Percentiles rank a stretch among this genome's conserved stretches.
These are phyloP conservation scores for Thyridium curvatum DNA, from an alignment of 2,329 filamentous ascomycete species.

Conservation along the genomic window DNA sequence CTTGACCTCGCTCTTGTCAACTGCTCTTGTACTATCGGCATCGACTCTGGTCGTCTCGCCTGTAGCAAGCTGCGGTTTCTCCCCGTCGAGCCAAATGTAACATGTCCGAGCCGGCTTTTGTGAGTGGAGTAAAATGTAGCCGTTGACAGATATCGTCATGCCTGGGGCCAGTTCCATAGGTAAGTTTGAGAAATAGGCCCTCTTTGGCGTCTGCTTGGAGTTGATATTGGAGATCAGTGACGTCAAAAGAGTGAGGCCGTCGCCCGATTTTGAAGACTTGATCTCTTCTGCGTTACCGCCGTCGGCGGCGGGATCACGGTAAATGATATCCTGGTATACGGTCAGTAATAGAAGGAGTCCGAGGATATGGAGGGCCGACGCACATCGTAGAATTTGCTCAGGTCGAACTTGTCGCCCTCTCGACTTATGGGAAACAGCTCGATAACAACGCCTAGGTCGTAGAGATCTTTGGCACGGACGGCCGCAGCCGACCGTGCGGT, in stretches of 20 bases:
- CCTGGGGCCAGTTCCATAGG: slow-evolving; percentile 81
- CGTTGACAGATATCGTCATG: slow-evolving; percentile 83
- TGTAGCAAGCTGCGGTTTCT: slow-evolving; percentile 72
- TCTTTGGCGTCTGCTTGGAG: slow-evolving; percentile 79
- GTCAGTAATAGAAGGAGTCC: slow-evolving; percentile 9
- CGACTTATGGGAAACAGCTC: slow-evolving; percentile 87
- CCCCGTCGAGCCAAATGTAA: slow-evolving; percentile 84
- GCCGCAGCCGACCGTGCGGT: slow-evolving; percentile 68
- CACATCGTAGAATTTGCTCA: slow-evolving; percentile 87
- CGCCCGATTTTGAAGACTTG: slow-evolving; percentile 52
- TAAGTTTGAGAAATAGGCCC: slow-evolving; percentile 81
- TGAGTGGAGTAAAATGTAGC: slow-evolving; percentile 81
- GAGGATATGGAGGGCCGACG: slow-evolving; percentile 12
- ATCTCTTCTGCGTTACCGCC: slow-evolving; percentile 53
- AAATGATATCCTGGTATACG: slow-evolving; percentile 71
- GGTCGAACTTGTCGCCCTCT: slow-evolving; percentile 65
- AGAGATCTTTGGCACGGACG: slow-evolving; percentile 87
- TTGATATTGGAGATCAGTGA: slow-evolving; percentile 90
- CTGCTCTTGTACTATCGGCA: slow-evolving; percentile 67
- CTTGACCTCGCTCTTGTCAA: slow-evolving; percentile 76
- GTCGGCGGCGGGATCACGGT: slow-evolving; percentile 68
- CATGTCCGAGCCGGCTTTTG: slow-evolving; percentile 77
- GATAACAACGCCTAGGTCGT: slow-evolving; percentile 86
- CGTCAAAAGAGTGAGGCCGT: slow-evolving; percentile 57
- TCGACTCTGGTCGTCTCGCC: slow-evolving; percentile 70